Base-by-base conservation (phyloP, 78 protist genomes). In the Monosiga brevicollis region DNA sequence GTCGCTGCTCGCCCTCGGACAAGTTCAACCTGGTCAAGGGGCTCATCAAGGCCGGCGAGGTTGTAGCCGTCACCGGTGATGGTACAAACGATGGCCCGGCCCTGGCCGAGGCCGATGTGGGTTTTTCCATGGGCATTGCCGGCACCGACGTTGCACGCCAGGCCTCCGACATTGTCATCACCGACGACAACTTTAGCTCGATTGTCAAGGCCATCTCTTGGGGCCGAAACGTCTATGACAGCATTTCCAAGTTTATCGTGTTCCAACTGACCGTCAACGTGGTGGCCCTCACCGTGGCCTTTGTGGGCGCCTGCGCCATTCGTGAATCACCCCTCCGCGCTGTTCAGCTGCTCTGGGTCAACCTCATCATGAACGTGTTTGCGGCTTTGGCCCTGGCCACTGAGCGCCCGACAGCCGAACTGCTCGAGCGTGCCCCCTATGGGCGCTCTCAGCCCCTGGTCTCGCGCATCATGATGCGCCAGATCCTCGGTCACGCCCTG, bases 381-480 rank as follows among this genome's bases (percentile, higher is more conserved):
- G 99, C 98, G 38, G 98, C 99, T 6, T 91, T 98, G 2, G 99
- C 99, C 34, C 92, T 98, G 10, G 99, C 98, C 72, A 97, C 99
- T 0, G 99, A 98, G n/a, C n/a, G n/a, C n/a, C 99, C 96, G 29
- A 88, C 93, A 42, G 82, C 72, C 29, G 87, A 79, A 22, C 83
- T 98, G n/a, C 87, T 97, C 25, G 78, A 93, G 2, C 91, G 97
- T 41, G 77, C 71, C 77, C 99, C 99, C 43, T 79, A 85, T 39
- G 49, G 42, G 37, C 76, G 93, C 41, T 85, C 80, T 79, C 71
- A 72, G 76, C 85, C 83, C 10, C 88, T 95, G n/a, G 79, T 90
- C 15, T 71, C 94, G 25, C 40, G 80, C 54, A 29, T 76, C 62
- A 97, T 97, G 99, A 82, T 91, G 92, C 80, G 78, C 70, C 84